A percentile compares a stretch with the other conserved stretches of the same genome.
phyloP scores from a whole-genome alignment of 2,329 filamentous ascomycete species.

The Whalleya microplaca region DNA sequence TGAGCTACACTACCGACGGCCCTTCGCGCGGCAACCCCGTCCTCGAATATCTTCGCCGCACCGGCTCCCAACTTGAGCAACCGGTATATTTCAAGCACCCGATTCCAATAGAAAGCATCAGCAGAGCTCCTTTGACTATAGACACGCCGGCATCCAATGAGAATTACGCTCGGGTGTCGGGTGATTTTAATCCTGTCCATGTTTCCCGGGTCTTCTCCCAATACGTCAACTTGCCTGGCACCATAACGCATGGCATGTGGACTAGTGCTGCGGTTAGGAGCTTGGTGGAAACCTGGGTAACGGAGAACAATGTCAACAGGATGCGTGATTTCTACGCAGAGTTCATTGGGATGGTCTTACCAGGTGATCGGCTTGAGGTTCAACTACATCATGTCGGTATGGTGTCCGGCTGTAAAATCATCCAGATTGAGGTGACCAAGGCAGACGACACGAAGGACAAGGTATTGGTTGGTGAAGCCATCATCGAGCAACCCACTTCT shows the following conservation, averaged over 20 bases:
- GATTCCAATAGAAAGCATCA: conserved; percentile 20
- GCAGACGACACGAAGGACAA: conserved; percentile 31
- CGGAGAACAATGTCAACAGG: conserved; percentile 25
- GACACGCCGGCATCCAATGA: conserved; percentile 28
- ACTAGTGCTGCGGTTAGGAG: conserved; percentile 37
- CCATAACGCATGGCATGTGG: conserved; percentile 48
- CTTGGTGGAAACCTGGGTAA: conserved; percentile 29
- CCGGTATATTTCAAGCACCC: conserved; percentile 22
- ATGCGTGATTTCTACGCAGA: conserved; percentile 33
- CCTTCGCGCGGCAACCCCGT: conserved; percentile 90
- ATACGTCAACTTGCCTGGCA: conserved; percentile 41
- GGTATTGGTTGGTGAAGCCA: conserved; percentile 32
- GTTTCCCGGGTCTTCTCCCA: conserved; percentile 40
- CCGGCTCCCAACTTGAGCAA: conserved; percentile 59
- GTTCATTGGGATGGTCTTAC: conserved; percentile 43
- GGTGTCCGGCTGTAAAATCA: conserved; percentile 38
- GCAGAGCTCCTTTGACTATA: conserved; percentile 15
- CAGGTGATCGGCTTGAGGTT: conserved; percentile 38
- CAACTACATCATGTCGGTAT: conserved; percentile 38
- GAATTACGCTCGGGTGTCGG: conserved; percentile 37
- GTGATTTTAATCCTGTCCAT: conserved; percentile 47
- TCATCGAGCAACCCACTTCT: conserved; percentile 37
- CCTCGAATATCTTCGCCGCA: conserved; percentile 87
- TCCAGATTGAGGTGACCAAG: conserved; percentile 39
- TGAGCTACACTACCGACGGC: conserved; percentile 70